Percentiles rank a stretch among this genome's conserved stretches.
phyloP scores from a whole-genome alignment of 331 rosid genomes.

The Quercus tomentella region DNA sequence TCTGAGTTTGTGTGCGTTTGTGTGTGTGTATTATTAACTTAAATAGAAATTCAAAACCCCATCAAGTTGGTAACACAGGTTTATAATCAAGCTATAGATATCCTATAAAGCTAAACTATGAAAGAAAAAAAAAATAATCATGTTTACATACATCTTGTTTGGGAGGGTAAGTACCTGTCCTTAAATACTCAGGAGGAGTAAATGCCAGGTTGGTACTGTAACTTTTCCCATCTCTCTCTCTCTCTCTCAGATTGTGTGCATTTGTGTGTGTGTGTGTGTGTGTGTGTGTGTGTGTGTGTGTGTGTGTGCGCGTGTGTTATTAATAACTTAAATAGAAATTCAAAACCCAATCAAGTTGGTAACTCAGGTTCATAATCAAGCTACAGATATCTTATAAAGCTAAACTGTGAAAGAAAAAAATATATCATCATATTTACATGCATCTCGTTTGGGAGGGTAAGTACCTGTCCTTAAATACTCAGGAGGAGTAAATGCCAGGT shows the following conservation, averaged over 20 bases:
- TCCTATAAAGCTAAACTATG: neutral
- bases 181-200: constrained; percentile 92
- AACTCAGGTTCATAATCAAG: constrained; percentile 8
- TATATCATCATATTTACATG: constrained; percentile 11
- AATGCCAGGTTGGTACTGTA: constrained; percentile 94
- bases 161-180: constrained; percentile 53
- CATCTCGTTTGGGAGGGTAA: neutral
- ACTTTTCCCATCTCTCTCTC: constrained; percentile 91
- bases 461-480: constrained; percentile 93
- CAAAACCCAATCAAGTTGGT: neutral
- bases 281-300: neutral
- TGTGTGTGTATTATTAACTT: neutral
- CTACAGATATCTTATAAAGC: neutral
- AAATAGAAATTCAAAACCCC: neutral
- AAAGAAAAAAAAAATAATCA: constrained; percentile 12
- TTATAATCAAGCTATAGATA: constrained; percentile 9
- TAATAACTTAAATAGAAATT: neutral
- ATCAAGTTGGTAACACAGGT: neutral
- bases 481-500: constrained; percentile 95
- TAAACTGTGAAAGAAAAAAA: neutral
- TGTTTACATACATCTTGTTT: neutral
- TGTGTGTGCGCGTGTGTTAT: neutral
- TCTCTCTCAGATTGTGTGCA: neutral
- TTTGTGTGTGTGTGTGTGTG: too few relatives aligned
- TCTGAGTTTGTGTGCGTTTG: neutral